Evolutionary conservation across 2,329 filamentous ascomycete species (phyloP), one percentile per base, ranked within the genome.

Genomic region (Catunica adiposa): DNA sequence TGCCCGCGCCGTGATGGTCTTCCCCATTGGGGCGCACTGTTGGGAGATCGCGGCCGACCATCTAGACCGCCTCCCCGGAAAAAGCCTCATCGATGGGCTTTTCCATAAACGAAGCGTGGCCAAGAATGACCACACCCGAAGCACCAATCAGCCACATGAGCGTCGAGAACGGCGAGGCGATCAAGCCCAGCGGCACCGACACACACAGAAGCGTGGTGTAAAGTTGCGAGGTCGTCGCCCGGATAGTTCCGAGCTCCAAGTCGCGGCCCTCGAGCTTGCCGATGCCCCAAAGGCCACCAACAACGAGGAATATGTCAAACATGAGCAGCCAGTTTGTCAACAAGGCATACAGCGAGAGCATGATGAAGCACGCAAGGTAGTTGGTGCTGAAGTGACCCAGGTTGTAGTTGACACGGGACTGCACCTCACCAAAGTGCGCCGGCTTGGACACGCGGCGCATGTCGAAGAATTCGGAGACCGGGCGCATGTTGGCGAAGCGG

Each of bases 1-100:
- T 79, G 77, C 72, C 76, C 80, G 78, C 82, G 85, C 85, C 87
- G 85, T 79, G 87, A 56, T 58, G 89, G 88, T 96, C 90, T 96
- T 96, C 89, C 90, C 90, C 86, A 89, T 80, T 76, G 83, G 86
- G 89, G 89, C 89, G 84, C 83, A 78, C 71, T 73, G 82, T 83
- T 77, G 79, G 89, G 90, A 95, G 89, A 84, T 92, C 85, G 92
- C 92, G 90, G 90, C 88, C 90, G 92, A 97, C 89, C 89, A 94
- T 79, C 83, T 97, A 98, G 86, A 98, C 92, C 89, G 92, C 90
- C 90, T 98, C 92, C 89, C 94, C 92, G 79, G 90, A 96, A 96
- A 98, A 98, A 96, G 89, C 89, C 89, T 94, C 90, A 83, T 97
- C 92, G 76, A 97, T 95, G 59, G 90, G 90, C 80, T 95, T 96